These are phyloP conservation scores for Papiliotrema flavescens DNA, from an alignment of 1,284 basidiomycete genomes.

Conservation along the genomic window DNA sequence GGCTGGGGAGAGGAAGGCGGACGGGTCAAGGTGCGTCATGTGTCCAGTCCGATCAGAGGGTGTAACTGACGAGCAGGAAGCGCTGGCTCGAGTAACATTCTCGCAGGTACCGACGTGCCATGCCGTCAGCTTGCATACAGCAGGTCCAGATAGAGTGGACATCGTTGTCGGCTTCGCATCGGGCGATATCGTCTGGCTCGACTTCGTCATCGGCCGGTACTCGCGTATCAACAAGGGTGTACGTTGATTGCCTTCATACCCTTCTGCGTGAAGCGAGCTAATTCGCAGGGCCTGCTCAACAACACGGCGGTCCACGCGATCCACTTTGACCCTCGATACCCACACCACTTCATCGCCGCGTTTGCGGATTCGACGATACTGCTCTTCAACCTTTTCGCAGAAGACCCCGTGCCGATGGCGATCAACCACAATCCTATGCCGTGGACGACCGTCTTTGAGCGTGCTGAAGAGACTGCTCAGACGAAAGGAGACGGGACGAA, in stretches of 20 bases:
- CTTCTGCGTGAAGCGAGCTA: constrained; percentile 5
- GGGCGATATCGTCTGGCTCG: constrained; percentile 87
- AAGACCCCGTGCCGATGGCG: constrained; percentile 34
- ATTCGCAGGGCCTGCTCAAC: constrained; percentile 66
- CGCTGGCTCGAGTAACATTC: constrained; percentile 79
- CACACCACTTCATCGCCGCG: constrained; percentile 82
- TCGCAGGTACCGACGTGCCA: constrained; percentile 83
- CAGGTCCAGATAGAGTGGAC: constrained; percentile 68
- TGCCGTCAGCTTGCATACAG: constrained; percentile 68
- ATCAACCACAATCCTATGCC: constrained; percentile 23
- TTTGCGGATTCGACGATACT: constrained; percentile 63
- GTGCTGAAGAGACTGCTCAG: neutral
- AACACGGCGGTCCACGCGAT: constrained; percentile 76
- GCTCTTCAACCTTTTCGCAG: constrained; percentile 42
- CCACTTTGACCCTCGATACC: constrained; percentile 81
- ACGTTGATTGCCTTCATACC: constrained; percentile 27
- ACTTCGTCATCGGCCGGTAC: constrained; percentile 69
- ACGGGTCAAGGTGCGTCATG: constrained; percentile 65
- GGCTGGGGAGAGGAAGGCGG: constrained; percentile 76
- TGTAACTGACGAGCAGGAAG: constrained; percentile 58
- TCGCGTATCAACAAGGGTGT: constrained; percentile 87
- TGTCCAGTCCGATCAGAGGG: neutral
- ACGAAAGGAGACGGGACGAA: constrained; percentile 2
- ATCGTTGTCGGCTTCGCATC: constrained; percentile 88
- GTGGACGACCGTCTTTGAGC: constrained; percentile 35